Conservation (phyloP, 2,329 filamentous ascomycete species). For the Beauveria pseudobassiana region DNA sequence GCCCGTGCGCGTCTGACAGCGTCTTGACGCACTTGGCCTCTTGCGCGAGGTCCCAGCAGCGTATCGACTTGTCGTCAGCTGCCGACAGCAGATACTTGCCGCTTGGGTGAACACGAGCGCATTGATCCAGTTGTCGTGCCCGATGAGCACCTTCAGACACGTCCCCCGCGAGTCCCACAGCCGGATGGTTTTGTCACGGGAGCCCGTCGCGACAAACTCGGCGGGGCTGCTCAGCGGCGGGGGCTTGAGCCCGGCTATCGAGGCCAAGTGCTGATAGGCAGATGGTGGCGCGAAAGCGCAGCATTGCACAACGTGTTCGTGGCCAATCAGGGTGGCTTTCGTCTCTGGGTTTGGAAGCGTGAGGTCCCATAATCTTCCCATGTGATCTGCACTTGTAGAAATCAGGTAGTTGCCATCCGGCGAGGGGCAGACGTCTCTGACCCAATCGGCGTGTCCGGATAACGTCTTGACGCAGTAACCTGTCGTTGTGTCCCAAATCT, state of each 20-base stretch:
- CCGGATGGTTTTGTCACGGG: slow-evolving; percentile 82
- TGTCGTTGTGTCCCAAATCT: slow-evolving; percentile 89
- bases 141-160: slow-evolving; percentile 73
- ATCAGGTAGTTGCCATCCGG: slow-evolving; percentile 76
- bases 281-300: slow-evolving; percentile 77
- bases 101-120: slow-evolving; percentile 82
- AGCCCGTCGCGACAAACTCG: slow-evolving; percentile 85
- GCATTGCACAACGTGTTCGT: slow-evolving; percentile 82
- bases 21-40: slow-evolving; percentile 86
- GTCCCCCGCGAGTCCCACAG: slow-evolving; percentile 84
- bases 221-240: slow-evolving; percentile 66
- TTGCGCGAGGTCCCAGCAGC: slow-evolving; percentile 90
- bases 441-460: slow-evolving; percentile 79
- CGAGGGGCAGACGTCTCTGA: slow-evolving; percentile 79
- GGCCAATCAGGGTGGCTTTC: slow-evolving; percentile 74
- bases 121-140: slow-evolving; percentile 93
- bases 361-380: slow-evolving; percentile 78
- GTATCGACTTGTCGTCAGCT: slow-evolving; percentile 82
- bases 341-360: slow-evolving; percentile 56
- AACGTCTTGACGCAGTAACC: slow-evolving; percentile 92
- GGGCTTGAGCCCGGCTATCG: slow-evolving; percentile 72
- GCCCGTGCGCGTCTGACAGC: slow-evolving; percentile 67
- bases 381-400: slow-evolving; percentile 76
- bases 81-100: slow-evolving; percentile 85
- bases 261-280: slow-evolving; percentile 68